Base-by-base conservation (phyloP, 306 rosid genomes). In the Rosa multiflora region DNA sequence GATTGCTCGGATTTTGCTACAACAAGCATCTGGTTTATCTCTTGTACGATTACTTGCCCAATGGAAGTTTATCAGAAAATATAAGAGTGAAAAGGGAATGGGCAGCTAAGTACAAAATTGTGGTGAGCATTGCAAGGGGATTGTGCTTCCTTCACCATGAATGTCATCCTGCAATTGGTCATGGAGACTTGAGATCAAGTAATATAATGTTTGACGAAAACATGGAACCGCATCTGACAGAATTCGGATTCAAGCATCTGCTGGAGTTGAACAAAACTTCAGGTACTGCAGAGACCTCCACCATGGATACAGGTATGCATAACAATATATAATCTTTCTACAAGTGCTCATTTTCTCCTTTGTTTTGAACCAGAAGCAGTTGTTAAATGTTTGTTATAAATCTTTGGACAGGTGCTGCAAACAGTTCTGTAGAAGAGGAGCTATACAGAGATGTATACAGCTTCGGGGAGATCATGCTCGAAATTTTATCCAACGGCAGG, bases 81-180 rank as follows among this genome's bases (percentile, higher is more conserved):
- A 83, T 95, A 48, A 85, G 87, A 51, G 74, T 73, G 73, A 85
- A 83, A 66, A 88, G 89, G 86, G 97, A 87, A 37, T 95, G 97
- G 97, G 77, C 78, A 73, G 79, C 82, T 53, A 95, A 95, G 76
- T 86, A 85, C 91, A 89, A 83, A 85, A 88, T 87, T 59, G 82
- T 91, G 51, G 74, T 85, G 52, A 92, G 96, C 63, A 86, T 92
- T 80, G 96, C 96, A 66, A 92, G 84, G 59, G 99, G 97, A 48
- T 86, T 95, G 20, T 43, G 86, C 82, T 95, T 95, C 85, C 98
- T 95, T 88, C 99, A 95, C 85, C 99, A 91, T 78, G 87, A 90
- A 29, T 90, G 97, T 68, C 88, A 46, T 84, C 97, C 99, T 11
- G 84, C 96, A 79, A 88, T 92, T 43, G 89, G 98, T 15, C 98